These are phyloP conservation scores for Rehmannia glutinosa DNA, from an alignment of 257 asterid genomes.

Conservation along the genomic window DNA sequence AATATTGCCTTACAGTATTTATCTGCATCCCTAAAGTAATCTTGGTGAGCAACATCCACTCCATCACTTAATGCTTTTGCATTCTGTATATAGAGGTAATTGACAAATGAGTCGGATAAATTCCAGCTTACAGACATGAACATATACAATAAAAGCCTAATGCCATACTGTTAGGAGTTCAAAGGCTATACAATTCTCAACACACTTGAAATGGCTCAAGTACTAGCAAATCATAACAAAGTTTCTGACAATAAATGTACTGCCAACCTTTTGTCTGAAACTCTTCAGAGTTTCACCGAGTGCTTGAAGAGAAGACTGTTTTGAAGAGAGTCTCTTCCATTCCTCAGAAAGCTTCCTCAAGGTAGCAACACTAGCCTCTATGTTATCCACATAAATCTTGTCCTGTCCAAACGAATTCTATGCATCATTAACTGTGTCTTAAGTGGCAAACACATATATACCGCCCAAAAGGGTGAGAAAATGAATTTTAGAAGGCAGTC, in stretches of 20 bases:
- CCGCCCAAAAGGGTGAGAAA: not conserved
- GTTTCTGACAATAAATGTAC: not conserved
- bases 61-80: slow-evolving; percentile 50
- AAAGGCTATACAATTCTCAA: no score
- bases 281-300: slow-evolving; percentile 49
- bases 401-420: slow-evolving; percentile 45
- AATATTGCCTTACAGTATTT: slow-evolving; percentile 45
- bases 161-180: no score
- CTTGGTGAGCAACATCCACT: slow-evolving; percentile 34
- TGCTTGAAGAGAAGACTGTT: slow-evolving; percentile 50
- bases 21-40: slow-evolving; percentile 50
- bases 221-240: no score
- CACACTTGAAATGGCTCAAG: no score
- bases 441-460: not conserved
- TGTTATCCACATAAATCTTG: slow-evolving; percentile 49
- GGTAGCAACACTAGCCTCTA: slow-evolving; percentile 56
- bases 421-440: not conserved
- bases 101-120: not conserved
- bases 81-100: slow-evolving; percentile 41
- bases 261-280: slow-evolving; percentile 57
- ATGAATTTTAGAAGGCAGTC: not conserved
- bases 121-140: not conserved
- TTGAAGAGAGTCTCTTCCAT: slow-evolving; percentile 50
- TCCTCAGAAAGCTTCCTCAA: slow-evolving; percentile 52
- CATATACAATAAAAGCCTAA: no score